phyloP scores from a whole-genome alignment of 2,329 filamentous ascomycete genomes.

The Alternaria angustiovoidea region DNA sequence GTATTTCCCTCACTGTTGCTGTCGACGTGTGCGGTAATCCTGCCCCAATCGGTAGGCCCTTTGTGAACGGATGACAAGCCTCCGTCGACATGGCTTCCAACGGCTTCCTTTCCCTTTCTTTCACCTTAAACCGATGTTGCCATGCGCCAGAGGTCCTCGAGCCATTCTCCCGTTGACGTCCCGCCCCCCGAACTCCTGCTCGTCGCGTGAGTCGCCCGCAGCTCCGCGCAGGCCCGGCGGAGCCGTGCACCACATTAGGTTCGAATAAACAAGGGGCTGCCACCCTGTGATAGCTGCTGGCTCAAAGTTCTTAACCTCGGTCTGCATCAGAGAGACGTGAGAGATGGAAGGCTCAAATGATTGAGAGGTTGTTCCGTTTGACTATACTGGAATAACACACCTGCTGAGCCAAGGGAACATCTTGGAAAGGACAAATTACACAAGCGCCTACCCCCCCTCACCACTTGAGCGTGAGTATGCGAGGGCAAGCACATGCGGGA shows the following conservation, averaged over 20 bases:
- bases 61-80: not conserved
- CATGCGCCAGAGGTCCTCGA: not conserved
- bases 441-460: constrained; percentile 2
- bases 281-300: not conserved
- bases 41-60: not conserved
- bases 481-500: constrained; percentile 7
- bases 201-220: not conserved
- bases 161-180: not conserved
- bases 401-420: not conserved
- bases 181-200: not conserved
- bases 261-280: not conserved
- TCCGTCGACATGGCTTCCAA: not conserved
- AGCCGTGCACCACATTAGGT: not conserved
- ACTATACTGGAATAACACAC: not conserved
- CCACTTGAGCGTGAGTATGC: not conserved
- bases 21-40: not conserved
- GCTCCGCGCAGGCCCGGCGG: not conserved
- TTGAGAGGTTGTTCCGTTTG: not conserved
- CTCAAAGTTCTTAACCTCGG: not conserved
- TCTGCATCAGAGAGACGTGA: not conserved
- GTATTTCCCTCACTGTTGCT: not conserved
- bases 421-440: not conserved
- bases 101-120: not conserved
- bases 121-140: not conserved
- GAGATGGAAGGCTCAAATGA: not conserved